phyloP scores from a whole-genome alignment of 352 stramenopile species.

The Pythium volutum region DNA sequence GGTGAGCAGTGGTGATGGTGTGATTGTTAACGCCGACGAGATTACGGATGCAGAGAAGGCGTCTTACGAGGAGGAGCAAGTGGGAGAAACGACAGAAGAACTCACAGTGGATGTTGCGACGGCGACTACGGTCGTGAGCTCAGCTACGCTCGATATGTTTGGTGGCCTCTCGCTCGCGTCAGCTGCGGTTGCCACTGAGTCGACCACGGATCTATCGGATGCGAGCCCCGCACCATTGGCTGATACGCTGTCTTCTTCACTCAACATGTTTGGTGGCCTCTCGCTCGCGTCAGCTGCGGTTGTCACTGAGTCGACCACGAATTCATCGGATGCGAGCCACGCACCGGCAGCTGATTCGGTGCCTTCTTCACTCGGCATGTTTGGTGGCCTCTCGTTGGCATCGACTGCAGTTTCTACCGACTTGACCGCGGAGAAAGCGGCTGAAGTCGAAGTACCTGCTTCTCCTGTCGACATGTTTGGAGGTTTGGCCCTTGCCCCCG shows the following conservation, averaged over 20 bases:
- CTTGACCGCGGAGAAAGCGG: background rate
- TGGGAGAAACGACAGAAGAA: background rate
- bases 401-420: background rate
- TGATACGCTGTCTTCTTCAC: background rate
- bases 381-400: conserved; percentile 15
- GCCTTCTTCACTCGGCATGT: background rate
- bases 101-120: background rate
- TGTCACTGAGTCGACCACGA: background rate
- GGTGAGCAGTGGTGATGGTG: conserved; percentile 12
- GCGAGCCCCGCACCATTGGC: background rate
- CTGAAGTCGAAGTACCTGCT: background rate
- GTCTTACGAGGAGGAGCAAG: background rate
- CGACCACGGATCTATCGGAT: background rate
- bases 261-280: conserved; percentile 1
- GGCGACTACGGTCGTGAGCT: background rate
- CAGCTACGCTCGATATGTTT: conserved; percentile 1
- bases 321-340: background rate
- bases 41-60: background rate
- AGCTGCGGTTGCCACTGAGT: conserved; percentile 2
- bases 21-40: conserved; percentile 9
- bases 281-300: background rate
- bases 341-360: background rate
- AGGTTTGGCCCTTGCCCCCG: conserved; percentile 8
- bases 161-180: background rate
- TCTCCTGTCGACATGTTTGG: conserved; percentile 20